Conservation (phyloP, 2,329 filamentous ascomycete genomes). For the Macrophomina tecta region DNA sequence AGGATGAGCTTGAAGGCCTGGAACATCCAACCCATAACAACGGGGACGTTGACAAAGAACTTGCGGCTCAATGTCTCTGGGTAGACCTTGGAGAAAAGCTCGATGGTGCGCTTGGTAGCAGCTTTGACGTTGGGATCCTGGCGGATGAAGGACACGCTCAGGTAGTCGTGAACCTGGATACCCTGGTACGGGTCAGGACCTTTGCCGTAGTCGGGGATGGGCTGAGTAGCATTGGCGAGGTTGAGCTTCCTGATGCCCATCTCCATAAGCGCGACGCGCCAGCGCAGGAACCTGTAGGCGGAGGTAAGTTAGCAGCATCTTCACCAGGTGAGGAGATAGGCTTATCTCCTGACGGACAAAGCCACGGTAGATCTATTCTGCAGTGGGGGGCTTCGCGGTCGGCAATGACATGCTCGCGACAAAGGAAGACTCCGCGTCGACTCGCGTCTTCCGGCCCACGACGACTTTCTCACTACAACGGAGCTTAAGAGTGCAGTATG, state of each 20-base stretch:
- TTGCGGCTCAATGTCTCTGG: constrained; percentile 89
- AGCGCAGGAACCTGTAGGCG: constrained; percentile 75
- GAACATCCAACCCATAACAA: constrained; percentile 82
- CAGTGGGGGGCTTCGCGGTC: neutral
- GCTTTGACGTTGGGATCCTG: constrained; percentile 78
- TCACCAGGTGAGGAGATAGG: neutral
- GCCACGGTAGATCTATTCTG: neutral
- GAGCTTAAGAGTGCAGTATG: constrained; percentile 11
- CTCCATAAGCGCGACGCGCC: constrained; percentile 92
- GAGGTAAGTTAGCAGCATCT: constrained; percentile 3
- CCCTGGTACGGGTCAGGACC: constrained; percentile 84
- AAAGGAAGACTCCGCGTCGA: neutral
- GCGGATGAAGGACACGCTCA: constrained; percentile 83
- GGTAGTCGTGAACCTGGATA: constrained; percentile 92
- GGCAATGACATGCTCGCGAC: neutral
- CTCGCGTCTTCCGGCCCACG: neutral
- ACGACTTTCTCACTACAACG: constrained; percentile 1
- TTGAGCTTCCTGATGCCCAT: constrained; percentile 76
- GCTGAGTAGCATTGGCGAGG: constrained; percentile 69
- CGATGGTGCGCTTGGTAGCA: constrained; percentile 80
- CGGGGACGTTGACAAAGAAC: constrained; percentile 94
- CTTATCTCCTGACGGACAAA: constrained; percentile 10
- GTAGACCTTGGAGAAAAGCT: constrained; percentile 80
- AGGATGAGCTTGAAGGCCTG: constrained; percentile 54
- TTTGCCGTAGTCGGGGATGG: constrained; percentile 71